Evolutionary conservation across 1,139 yeast genomes (phyloP).

Genomic region (Geotrichum cucujoidarum): DNA sequence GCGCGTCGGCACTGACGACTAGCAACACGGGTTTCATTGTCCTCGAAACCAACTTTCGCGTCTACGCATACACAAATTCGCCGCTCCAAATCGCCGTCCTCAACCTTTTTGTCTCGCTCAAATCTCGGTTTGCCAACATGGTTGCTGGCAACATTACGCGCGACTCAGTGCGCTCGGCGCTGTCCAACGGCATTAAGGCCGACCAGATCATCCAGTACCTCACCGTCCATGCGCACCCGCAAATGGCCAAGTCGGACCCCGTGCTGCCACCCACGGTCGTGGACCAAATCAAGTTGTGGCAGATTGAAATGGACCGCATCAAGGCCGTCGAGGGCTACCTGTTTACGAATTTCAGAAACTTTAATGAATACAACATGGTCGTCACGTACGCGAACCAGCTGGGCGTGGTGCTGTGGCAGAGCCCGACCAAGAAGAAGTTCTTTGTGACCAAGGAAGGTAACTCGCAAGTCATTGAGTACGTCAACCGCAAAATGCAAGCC

Average conservation of each 20-base stretch:
- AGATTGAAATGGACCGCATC: conserved; percentile 87
- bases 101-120: conserved; percentile 78
- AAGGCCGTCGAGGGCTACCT: conserved; percentile 83
- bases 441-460: conserved; percentile 87
- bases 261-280: conserved; percentile 91
- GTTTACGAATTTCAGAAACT: conserved; percentile 77
- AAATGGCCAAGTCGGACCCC: conserved; percentile 52
- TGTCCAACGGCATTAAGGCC: conserved; percentile 86
- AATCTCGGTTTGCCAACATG: conserved; percentile 82
- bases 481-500: conserved; percentile 50
- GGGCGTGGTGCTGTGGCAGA: conserved; percentile 85
- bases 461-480: conserved; percentile 79
- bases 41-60: conserved; percentile 86
- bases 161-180: conserved; percentile 81
- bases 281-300: conserved; percentile 95
- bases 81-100: conserved; percentile 93
- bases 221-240: conserved; percentile 92
- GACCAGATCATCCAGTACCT: conserved; percentile 88
- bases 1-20: conserved; percentile 23
- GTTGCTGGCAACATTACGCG: conserved; percentile 91
- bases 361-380: conserved; percentile 68
- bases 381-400: conserved; percentile 80
- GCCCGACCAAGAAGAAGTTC: conserved; percentile 59
- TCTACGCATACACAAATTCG: conserved; percentile 91
- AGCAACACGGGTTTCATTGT: conserved; percentile 61